phyloP scores from a whole-genome alignment of 768 basidiomycete genomes.

The Suillus alpinus region DNA sequence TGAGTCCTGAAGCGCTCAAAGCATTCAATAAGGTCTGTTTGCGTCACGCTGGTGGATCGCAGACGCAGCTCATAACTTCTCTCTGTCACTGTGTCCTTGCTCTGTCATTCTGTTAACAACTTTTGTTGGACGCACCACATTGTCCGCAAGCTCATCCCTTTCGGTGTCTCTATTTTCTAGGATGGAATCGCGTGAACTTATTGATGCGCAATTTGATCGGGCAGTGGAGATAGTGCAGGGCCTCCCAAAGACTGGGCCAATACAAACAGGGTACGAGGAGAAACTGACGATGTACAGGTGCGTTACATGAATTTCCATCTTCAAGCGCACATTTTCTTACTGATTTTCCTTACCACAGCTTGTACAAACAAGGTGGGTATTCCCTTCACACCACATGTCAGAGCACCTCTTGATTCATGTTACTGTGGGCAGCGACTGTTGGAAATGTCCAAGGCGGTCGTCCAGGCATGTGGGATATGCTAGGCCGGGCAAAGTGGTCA shows the following conservation, averaged over 20 bases:
- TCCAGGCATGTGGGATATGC: slow-evolving; percentile 87
- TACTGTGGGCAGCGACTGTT: slow-evolving; percentile 64
- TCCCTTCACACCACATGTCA: slow-evolving; percentile 5
- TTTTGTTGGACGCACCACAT: neutral
- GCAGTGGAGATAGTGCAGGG: slow-evolving; percentile 94
- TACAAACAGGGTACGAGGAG: slow-evolving; percentile 94
- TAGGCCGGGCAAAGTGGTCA: slow-evolving; percentile 92
- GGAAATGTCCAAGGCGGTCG: slow-evolving; percentile 80
- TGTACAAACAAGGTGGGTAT: slow-evolving; percentile 86
- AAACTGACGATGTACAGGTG: slow-evolving; percentile 92
- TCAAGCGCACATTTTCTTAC: slow-evolving; percentile 1
- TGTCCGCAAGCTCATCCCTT: neutral
- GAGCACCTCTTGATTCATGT: neutral
- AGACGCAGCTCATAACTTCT: neutral
- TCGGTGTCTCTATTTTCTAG: neutral
- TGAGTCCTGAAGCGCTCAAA: neutral
- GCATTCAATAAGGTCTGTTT: neutral
- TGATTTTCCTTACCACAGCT: slow-evolving; percentile 39
- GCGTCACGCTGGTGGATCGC: neutral
- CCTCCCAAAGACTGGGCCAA: slow-evolving; percentile 89
- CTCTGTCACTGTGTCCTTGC: neutral
- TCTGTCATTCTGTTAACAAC: neutral
- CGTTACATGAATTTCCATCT: slow-evolving; percentile 14
- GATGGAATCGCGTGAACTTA: slow-evolving; percentile 66
- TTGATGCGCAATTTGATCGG: slow-evolving; percentile 86